phyloP scores from a whole-genome alignment of 2,329 filamentous ascomycete species.

The Xylariomycetidae sp. region DNA sequence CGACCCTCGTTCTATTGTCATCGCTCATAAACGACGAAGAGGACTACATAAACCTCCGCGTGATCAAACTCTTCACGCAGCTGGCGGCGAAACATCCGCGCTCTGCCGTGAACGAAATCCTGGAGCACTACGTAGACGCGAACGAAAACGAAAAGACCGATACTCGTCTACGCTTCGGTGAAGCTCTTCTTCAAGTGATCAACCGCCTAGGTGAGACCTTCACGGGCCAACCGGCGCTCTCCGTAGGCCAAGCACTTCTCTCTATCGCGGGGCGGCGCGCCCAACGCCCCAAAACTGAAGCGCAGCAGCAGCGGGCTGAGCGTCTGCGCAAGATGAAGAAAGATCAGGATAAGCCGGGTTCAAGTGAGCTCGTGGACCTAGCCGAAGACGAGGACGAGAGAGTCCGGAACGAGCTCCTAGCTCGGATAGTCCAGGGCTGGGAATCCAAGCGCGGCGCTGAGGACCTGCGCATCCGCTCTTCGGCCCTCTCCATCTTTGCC shows the following conservation, averaged over 20 bases:
- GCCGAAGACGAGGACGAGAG: conserved; percentile 33
- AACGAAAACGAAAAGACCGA: conserved; percentile 56
- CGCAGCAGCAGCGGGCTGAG: conserved; percentile 48
- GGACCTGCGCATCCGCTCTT: conserved; percentile 65
- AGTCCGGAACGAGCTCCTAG: conserved; percentile 45
- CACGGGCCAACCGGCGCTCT: conserved; percentile 44
- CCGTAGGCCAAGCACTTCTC: conserved; percentile 55
- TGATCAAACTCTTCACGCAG: conserved; percentile 60
- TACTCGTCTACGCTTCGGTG: conserved; percentile 62
- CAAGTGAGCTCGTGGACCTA: not conserved
- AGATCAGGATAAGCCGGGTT: not conserved
- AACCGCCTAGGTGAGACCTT: conserved; percentile 56
- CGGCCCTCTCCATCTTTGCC: conserved; percentile 63
- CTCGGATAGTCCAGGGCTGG: conserved; percentile 63
- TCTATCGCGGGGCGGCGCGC: conserved; percentile 61
- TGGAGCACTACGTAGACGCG: conserved; percentile 64
- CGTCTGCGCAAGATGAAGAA: conserved; percentile 25
- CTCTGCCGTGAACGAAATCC: conserved; percentile 56
- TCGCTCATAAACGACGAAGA: conserved; percentile 62
- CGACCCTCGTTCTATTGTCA: conserved; percentile 58
- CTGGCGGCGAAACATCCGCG: conserved; percentile 59
- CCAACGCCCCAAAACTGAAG: conserved; percentile 54
- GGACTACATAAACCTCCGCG: conserved; percentile 67
- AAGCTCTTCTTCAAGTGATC: conserved; percentile 61
- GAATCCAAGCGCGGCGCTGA: conserved; percentile 61